Evolutionary conservation across 352 stramenopile species (phyloP), one percentile per base, ranked within the genome.

Genomic region (Hyphochytrium catenoides): DNA sequence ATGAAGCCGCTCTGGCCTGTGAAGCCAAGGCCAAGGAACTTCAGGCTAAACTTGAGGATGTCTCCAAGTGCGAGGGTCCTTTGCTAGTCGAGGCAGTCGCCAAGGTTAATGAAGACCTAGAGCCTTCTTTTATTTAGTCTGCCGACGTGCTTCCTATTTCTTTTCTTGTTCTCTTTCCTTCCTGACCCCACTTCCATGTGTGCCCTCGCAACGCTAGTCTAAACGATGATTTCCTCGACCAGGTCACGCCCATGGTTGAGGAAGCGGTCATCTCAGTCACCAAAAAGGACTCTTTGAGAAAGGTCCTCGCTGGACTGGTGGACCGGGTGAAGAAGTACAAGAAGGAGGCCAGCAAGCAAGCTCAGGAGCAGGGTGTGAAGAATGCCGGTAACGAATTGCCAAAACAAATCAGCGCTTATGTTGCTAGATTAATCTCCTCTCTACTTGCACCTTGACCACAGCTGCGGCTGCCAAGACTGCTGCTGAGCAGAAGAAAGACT

Each of bases 191-290:
- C n/a, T n/a, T n/a, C n/a, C n/a, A n/a, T n/a, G n/a, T n/a, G n/a
- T n/a, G n/a, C n/a, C n/a, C n/a, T n/a, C n/a, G n/a, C n/a, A n/a
- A n/a, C n/a, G n/a, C n/a, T n/a, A n/a, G n/a, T n/a, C n/a, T n/a
- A n/a, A n/a, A n/a, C n/a, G n/a, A n/a, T n/a, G n/a, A n/a, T n/a
- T n/a, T n/a, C 14, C 65, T 59, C 18, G 60, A 59, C 26, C 26
- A 51, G 3, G 65, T 93, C 31, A 92, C 93, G 54, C 67, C 78
- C 18, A 53, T 84, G 27, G 50, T 96, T 21, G 67, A 87, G 42
- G 53, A 53, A 6, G 52, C 70, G 16, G 60, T 95, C 22, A 88
- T 93, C 51, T 71, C 52, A 27, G 59, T 95, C 27, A 64, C 83
- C 32, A 76, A 84, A 46, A 90, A 88, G 55, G 77, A 91, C 31